phyloP scores from a whole-genome alignment of 2,329 filamentous ascomycete genomes.

The Clonostachys byssicola region DNA sequence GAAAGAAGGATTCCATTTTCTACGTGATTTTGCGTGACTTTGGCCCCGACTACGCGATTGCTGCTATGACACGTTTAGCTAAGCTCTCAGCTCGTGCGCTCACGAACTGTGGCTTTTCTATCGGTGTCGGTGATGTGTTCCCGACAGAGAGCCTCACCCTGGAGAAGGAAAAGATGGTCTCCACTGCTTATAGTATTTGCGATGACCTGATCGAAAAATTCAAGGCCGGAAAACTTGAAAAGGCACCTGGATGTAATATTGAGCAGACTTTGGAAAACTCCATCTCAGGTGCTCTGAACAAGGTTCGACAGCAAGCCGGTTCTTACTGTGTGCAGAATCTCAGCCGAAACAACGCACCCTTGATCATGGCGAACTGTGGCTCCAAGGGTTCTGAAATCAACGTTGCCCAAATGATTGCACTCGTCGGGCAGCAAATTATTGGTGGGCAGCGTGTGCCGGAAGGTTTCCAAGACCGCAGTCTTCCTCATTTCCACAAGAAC shows the following conservation, averaged over 20 bases:
- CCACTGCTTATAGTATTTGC: conserved; percentile 73
- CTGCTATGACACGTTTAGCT: conserved; percentile 89
- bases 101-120: conserved; percentile 90
- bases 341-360: conserved; percentile 85
- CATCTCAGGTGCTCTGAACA: conserved; percentile 87
- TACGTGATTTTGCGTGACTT: conserved; percentile 96
- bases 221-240: conserved; percentile 75
- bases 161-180: conserved; percentile 73
- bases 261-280: conserved; percentile 88
- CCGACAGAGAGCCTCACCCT: conserved; percentile 67
- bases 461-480: conserved; percentile 90
- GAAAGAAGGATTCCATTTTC: conserved; percentile 97
- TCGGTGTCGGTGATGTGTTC: conserved; percentile 92
- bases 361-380: conserved; percentile 96
- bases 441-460: conserved; percentile 87
- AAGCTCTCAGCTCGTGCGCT: conserved; percentile 87
- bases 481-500: conserved; percentile 95
- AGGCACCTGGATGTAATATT: conserved; percentile 84
- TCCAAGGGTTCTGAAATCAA: conserved; percentile 98
- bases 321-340: conserved; percentile 85
- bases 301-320: conserved; percentile 87
- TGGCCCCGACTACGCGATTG: conserved; percentile 81
- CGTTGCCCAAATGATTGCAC: conserved; percentile 97
- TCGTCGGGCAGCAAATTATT: conserved; percentile 98
- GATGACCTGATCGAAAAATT: conserved; percentile 80